Evolutionary conservation across 1,139 yeast species (phyloP).

Genomic region (Yarrowia galli): DNA sequence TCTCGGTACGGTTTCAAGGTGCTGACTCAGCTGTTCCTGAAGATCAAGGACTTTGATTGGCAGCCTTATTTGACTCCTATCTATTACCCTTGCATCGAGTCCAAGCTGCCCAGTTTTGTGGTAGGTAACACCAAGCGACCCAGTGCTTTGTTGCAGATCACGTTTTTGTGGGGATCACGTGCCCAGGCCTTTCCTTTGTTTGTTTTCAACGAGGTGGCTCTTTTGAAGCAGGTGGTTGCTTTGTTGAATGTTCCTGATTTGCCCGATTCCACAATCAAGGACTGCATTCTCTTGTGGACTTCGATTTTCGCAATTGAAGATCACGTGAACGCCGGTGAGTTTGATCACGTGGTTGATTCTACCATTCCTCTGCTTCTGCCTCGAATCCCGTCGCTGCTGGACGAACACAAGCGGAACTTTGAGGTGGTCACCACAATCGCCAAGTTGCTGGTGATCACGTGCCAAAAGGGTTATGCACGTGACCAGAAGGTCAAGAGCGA

Average conservation of each 20-base stretch:
- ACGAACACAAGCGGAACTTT: constrained; percentile 44
- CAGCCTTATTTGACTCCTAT: constrained; percentile 40
- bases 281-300: constrained; percentile 42
- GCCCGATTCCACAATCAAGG: constrained; percentile 62
- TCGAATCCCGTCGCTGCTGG: constrained; percentile 46
- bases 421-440: constrained; percentile 27
- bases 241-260: constrained; percentile 64
- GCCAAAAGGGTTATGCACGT: constrained; percentile 29
- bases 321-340: constrained; percentile 53
- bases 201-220: constrained; percentile 56
- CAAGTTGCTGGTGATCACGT: constrained; percentile 22
- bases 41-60: constrained; percentile 40
- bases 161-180: constrained; percentile 67
- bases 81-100: constrained; percentile 52
- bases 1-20: constrained; percentile 50
- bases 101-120: constrained; percentile 72
- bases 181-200: constrained; percentile 61
- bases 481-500: constrained; percentile 26
- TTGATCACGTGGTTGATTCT: constrained; percentile 46
- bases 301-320: constrained; percentile 55
- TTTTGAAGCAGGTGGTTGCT: constrained; percentile 63
- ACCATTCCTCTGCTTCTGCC: constrained; percentile 46
- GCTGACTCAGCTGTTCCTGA: constrained; percentile 47
- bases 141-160: constrained; percentile 75
- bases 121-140: constrained; percentile 83